phyloP scores from a whole-genome alignment of 2,329 filamentous ascomycete genomes.

The Exserohilum turcica region DNA sequence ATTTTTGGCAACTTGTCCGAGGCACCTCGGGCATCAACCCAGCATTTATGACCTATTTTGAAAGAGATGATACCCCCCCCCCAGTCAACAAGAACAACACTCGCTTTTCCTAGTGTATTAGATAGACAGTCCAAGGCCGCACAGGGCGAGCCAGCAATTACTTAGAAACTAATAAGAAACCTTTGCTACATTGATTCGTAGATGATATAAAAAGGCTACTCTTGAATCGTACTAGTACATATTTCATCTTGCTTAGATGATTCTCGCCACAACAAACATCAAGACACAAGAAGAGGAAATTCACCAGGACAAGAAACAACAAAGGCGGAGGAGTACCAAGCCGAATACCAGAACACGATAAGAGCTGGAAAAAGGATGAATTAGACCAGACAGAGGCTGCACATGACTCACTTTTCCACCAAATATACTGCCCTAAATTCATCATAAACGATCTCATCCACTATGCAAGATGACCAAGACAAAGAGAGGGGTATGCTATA shows the following conservation, averaged over 20 bases:
- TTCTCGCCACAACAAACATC: too few relatives aligned
- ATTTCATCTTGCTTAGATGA: too few relatives aligned
- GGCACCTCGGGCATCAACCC: too few relatives aligned
- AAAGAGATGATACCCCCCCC: conserved; percentile 15
- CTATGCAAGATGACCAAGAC: neutral
- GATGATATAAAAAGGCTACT: neutral
- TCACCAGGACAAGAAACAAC: too few relatives aligned
- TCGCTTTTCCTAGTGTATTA: conserved; percentile 7
- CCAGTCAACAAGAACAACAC: conserved; percentile 10
- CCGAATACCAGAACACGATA: too few relatives aligned
- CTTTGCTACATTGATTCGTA: too few relatives aligned
- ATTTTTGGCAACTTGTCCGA: too few relatives aligned
- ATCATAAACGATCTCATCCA: neutral
- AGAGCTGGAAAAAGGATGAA: too few relatives aligned
- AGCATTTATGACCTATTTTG: neutral
- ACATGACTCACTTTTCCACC: neutral
- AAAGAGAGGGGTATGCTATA: conserved; percentile 11
- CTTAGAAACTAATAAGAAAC: neutral
- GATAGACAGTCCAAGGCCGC: conserved; percentile 1
- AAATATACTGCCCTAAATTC: conserved; percentile 2
- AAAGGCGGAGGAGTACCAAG: too few relatives aligned
- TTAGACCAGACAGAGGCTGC: neutral
- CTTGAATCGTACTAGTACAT: conserved; percentile 1
- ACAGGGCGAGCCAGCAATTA: conserved; percentile 1
- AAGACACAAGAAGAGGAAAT: too few relatives aligned